These are phyloP conservation scores for Breviolum minutum DNA, from an alignment of 73 alveolate species.

Conservation along the genomic window DNA sequence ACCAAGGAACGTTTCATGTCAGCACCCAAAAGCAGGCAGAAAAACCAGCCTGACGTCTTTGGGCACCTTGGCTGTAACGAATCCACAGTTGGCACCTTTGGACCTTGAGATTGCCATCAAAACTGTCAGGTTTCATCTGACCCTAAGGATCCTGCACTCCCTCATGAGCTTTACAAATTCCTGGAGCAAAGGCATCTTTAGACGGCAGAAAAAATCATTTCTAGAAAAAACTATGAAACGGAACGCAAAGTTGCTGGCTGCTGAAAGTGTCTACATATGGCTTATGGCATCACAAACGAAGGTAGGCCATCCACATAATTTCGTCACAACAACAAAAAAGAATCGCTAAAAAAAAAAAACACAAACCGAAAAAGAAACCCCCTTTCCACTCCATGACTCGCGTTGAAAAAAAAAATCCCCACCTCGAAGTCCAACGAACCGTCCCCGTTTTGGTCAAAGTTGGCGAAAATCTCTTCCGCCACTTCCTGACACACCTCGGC, in stretches of 20 bases:
- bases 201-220: background rate
- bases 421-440: conserved; percentile 88
- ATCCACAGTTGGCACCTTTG: background rate
- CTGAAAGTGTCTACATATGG: too few relatives aligned
- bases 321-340: background rate
- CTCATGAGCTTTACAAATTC: conserved; percentile 93
- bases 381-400: background rate
- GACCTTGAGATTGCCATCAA: background rate
- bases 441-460: conserved; percentile 85
- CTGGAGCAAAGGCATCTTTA: background rate
- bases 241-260: too few relatives aligned
- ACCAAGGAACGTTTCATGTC: background rate
- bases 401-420: background rate
- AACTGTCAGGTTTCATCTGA: background rate
- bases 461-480: conserved; percentile 72
- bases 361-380: background rate
- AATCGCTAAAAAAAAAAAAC: background rate
- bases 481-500: conserved; percentile 80
- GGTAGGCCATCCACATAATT: background rate
- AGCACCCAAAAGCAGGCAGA: background rate
- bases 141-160: conserved; percentile 22
- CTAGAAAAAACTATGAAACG: background rate
- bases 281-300: background rate
- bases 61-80: background rate
- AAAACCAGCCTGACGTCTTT: background rate